Percentiles rank a stretch among this genome's conserved stretches.
Conservation (phyloP, 23 red algal genomes). For the Gracilaria vermiculophylla region DNA sequence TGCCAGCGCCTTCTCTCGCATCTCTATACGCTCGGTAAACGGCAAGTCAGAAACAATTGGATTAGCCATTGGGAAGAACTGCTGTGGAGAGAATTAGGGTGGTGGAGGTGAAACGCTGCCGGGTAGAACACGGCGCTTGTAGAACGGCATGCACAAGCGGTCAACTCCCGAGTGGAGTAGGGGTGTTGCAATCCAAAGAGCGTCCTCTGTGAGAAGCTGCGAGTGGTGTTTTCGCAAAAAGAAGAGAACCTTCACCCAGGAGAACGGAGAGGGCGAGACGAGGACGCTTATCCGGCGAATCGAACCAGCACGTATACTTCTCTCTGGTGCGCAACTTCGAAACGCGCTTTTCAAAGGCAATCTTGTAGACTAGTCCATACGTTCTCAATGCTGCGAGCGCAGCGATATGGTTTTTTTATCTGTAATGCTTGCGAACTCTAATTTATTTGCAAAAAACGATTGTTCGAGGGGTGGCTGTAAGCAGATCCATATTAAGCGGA, state of each 20-base stretch:
- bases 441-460: too few relatives aligned
- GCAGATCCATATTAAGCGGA: too few relatives aligned
- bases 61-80: not conserved
- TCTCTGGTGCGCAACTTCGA: too few relatives aligned
- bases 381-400: too few relatives aligned
- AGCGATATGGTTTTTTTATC: too few relatives aligned
- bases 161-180: not conserved
- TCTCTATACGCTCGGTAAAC: conserved; percentile 36
- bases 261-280: not conserved
- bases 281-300: not conserved
- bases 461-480: too few relatives aligned
- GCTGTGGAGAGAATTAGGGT: not conserved
- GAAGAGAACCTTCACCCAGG: too few relatives aligned
- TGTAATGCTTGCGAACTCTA: too few relatives aligned
- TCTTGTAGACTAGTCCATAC: too few relatives aligned
- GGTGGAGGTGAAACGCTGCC: not conserved
- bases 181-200: not conserved
- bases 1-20: conserved; percentile 54
- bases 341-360: too few relatives aligned
- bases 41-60: conserved; percentile 35
- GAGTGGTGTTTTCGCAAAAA: not conserved
- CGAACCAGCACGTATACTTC: not conserved
- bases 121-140: not conserved
- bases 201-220: not conserved
- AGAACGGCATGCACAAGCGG: not conserved